Base-by-base conservation (phyloP, 1,139 yeast genomes). In the Saccharomyces hybrid region DNA sequence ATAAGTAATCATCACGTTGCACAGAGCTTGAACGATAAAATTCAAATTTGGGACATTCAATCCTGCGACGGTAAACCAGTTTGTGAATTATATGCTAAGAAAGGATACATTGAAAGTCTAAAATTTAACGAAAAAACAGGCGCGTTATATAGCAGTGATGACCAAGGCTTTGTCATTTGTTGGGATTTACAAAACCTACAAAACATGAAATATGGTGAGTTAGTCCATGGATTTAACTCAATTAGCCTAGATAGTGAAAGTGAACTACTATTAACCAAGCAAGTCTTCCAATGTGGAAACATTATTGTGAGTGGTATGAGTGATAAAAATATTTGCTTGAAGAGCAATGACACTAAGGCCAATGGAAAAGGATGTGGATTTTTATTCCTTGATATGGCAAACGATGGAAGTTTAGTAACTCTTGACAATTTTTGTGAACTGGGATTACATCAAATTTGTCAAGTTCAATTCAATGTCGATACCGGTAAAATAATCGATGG, bases 21-120 rank as follows among this genome's bases (percentile, higher is more conserved):
- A 4, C 64, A 63, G 47, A 53, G 61, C n/a, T 51, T 58, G 14
- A 60, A 59, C 26, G 59, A 59, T 49, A 53, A 55, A 3, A 59
- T 64, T 9, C 61, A 63, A 42, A 47, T 64, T 7, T 64, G 68
- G 68, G 67, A 64, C 54, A 61, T 64, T 28, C 57, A 66, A 47
- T 56, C 58, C 11, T 56, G 56, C 27, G 51, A 57, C 5, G 61
- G 61, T 6, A 54, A 55, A 42, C 51, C 61, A 1, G 53, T 59
- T 44, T 59, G 61, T 38, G 58, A 58, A 20, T 53, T 64, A 14
- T 20, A 52, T 13, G 64, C 67, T 3, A 59, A 61, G 50, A 57
- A 58, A 49, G 66, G 66, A 14, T 58, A 59, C 44, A 54, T 64
- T 9, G 57, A 59, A 46, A 51, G 60, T 1, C 34, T 64, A 14